These are phyloP conservation scores for Apiospora arundinis DNA, from an alignment of 2,329 filamentous ascomycete species.

Conservation along the genomic window DNA sequence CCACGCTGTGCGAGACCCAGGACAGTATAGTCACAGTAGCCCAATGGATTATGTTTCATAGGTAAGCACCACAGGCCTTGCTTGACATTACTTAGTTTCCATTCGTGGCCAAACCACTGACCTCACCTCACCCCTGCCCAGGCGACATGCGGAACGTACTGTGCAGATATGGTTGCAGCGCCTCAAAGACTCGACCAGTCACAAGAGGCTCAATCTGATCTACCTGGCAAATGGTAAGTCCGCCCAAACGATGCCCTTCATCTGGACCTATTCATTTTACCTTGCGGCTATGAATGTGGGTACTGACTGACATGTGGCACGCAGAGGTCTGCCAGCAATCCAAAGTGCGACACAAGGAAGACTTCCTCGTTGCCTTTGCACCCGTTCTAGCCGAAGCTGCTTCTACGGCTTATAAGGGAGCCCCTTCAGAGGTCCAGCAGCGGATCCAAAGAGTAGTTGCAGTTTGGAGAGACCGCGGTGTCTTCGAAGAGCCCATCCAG, in stretches of 20 bases:
- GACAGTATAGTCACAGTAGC: constrained; percentile 96
- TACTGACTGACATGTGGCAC: constrained; percentile 28
- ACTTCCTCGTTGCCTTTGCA: constrained; percentile 91
- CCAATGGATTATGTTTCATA: constrained; percentile 99
- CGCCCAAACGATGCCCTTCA: neutral
- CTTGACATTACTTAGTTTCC: neutral
- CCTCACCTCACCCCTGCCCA: constrained; percentile 52
- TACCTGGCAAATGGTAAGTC: constrained; percentile 90
- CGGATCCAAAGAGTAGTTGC: constrained; percentile 91
- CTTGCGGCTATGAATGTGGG: constrained; percentile 25
- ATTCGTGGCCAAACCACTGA: constrained; percentile 25
- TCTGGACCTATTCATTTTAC: neutral
- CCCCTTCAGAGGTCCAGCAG: constrained; percentile 82
- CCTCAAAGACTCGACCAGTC: constrained; percentile 83
- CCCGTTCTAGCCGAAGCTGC: constrained; percentile 93
- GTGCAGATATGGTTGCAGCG: constrained; percentile 91
- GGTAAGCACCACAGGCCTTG: constrained; percentile 58
- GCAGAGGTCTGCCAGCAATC: constrained; percentile 95
- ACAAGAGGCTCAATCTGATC: constrained; percentile 87
- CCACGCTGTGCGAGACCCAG: constrained; percentile 94
- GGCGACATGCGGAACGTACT: constrained; percentile 90
- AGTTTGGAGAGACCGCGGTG: constrained; percentile 86
- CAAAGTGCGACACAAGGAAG: constrained; percentile 88
- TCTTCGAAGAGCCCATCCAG: constrained; percentile 84
- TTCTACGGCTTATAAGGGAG: constrained; percentile 87